These are phyloP conservation scores for Pestalotiopsis sp. DNA, from an alignment of 2,329 filamentous ascomycete species.

Conservation along the genomic window DNA sequence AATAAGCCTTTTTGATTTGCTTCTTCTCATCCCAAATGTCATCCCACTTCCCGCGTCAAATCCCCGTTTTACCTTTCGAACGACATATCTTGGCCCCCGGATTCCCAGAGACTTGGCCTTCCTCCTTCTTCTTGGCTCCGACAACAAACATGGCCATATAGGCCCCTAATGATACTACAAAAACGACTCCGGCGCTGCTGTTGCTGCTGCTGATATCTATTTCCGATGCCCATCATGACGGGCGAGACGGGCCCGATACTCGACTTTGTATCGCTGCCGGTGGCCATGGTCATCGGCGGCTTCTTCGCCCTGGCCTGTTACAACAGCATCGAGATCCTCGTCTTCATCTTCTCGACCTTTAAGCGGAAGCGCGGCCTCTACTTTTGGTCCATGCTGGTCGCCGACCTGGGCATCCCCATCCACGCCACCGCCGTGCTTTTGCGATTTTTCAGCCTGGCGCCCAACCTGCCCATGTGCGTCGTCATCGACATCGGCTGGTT, in stretches of 20 bases:
- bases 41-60: not conserved
- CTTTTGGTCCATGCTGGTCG: conserved; percentile 40
- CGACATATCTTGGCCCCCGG: not conserved
- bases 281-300: conserved; percentile 10
- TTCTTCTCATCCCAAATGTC: not conserved
- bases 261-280: conserved; percentile 2
- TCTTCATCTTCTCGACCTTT: conserved; percentile 39
- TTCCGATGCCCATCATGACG: conserved; percentile 1
- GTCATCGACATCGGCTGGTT: conserved; percentile 52
- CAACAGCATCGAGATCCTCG: conserved; percentile 39
- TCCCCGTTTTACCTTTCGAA: not conserved
- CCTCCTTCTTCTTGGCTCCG: not conserved
- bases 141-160: not conserved
- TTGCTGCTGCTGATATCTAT: no score
- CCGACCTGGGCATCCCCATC: conserved; percentile 24
- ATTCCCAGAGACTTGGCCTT: not conserved
- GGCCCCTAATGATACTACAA: not conserved
- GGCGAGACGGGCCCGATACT: conserved; percentile 8
- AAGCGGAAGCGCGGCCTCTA: conserved; percentile 39
- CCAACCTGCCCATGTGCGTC: conserved; percentile 17
- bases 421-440: conserved; percentile 17
- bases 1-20: not conserved
- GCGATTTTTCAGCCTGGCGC: conserved; percentile 18
- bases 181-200: not conserved
- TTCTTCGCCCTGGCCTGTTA: conserved; percentile 8